Base-by-base conservation (phyloP, 768 basidiomycete genomes). In the Leccinellum albellum region DNA sequence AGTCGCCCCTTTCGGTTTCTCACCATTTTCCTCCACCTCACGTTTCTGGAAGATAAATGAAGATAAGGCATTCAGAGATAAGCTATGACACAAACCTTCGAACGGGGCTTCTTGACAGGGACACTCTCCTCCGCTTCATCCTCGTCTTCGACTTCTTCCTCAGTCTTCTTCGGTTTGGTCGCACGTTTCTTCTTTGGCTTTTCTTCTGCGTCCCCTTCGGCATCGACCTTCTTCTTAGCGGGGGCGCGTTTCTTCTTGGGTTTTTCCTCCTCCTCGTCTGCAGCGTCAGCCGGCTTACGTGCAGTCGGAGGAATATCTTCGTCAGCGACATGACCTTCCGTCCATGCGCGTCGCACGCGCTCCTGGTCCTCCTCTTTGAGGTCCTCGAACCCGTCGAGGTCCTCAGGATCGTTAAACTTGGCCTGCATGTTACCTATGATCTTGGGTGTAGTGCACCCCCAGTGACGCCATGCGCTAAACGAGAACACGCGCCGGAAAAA, bases 331-430 rank as follows among this genome's bases (percentile, higher is more conserved):
- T 86, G 78, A 5, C 88, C 94, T 1, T 79, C 82, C 50, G 89
- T 82, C 78, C 82, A 92, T 1, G 95, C 94, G 64, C 79, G 82
- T 55, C 69, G 74, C 42, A 97, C 70, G 57, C 84, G 86, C 6
- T 78, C 82, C 71, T 95, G 78, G 67, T 95, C 92, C 44, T 83
- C 87, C 1, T 77, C 73, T 0, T 65, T 74, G 47, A 94, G 79
- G 0, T 86, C 87, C 20, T 93, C 90, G 70, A 80, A 96, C 20
- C 94, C 94, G 67, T 98, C 94, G 35, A 96, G 75, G 1, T 94
- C 91, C 10, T 81, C 77, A 0, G 84, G 76, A 5, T 77, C 76
- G 2, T 78, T 75, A 59, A 88, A 80, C 3, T 75, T 71, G 13
- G 77, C 76, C 74, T 93, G 89, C 71, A 90, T 77, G 67, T 93